Conservation (phyloP, 495 filamentous ascomycete genomes). For the Diplogelasinospora grovesii region DNA sequence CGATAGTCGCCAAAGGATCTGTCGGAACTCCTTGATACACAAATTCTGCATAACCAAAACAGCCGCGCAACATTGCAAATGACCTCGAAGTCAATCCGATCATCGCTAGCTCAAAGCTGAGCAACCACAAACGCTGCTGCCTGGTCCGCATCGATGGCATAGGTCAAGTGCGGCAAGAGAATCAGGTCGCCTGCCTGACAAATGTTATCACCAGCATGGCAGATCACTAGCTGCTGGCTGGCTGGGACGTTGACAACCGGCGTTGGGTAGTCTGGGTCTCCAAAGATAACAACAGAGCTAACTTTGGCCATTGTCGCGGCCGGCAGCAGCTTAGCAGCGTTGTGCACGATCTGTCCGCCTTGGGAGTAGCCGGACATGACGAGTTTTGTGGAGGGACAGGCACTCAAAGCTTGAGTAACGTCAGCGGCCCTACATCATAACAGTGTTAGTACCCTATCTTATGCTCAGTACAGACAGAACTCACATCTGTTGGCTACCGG, state of each 20-base stretch:
- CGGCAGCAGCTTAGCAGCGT: constrained; percentile 34
- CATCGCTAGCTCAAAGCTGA: too few species aligned
- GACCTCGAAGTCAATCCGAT: too few species aligned
- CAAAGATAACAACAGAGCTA: constrained; percentile 46
- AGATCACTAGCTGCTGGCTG: constrained; percentile 45
- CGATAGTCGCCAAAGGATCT: too few species aligned
- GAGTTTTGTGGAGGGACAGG: constrained; percentile 55
- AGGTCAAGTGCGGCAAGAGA: constrained; percentile 44
- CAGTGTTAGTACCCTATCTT: background rate
- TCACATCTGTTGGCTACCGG: constrained; percentile 32
- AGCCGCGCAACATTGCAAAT: too few species aligned
- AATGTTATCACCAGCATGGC: constrained; percentile 48
- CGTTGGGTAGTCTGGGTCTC: constrained; percentile 44
- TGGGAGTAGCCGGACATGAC: constrained; percentile 58
- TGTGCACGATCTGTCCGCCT: constrained; percentile 47
- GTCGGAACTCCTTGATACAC: too few species aligned
- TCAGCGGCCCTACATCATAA: constrained; percentile 37
- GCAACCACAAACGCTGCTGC: constrained; percentile 45
- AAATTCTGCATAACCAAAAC: too few species aligned
- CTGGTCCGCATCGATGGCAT: constrained; percentile 37
- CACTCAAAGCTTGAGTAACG: constrained; percentile 36
- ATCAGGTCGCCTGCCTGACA: constrained; percentile 45
- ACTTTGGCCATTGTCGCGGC: constrained; percentile 25
- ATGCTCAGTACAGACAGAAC: too few species aligned
- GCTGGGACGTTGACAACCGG: constrained; percentile 38